Percentiles rank a stretch among this genome's conserved stretches.
phyloP scores from a whole-genome alignment of 140 eudicot species.

The Flaveria floridana region DNA sequence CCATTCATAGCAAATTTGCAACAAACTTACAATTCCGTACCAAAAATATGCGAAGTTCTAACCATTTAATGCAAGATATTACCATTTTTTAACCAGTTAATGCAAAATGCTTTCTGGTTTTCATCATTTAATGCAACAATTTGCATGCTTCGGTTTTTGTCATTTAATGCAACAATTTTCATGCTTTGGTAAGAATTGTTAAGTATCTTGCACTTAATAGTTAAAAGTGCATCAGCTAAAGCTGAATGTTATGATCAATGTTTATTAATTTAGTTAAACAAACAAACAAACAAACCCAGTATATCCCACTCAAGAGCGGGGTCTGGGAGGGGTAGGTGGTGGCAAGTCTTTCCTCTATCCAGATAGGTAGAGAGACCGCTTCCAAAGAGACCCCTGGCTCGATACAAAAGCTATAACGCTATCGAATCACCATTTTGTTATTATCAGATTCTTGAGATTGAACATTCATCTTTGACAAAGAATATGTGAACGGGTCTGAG shows the following conservation, averaged over 20 bases:
- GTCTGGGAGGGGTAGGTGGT: no score
- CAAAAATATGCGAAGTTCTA: neutral
- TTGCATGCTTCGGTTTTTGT: neutral
- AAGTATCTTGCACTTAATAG: neutral
- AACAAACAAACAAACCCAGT: no score
- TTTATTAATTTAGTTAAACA: neutral
- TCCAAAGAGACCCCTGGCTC: no score
- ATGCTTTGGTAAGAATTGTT: neutral
- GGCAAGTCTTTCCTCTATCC: no score
- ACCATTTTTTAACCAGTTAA: neutral
- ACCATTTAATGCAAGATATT: neutral
- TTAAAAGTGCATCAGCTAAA: neutral
- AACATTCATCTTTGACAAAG: slow-evolving; percentile 58
- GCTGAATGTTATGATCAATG: neutral
- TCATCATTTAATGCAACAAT: neutral
- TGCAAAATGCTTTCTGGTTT: neutral
- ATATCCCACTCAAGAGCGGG: no score
- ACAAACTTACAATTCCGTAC: neutral
- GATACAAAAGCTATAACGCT: no score
- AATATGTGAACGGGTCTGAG: slow-evolving; percentile 80
- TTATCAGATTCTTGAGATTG: slow-evolving; percentile 47
- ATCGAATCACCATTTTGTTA: slow-evolving; percentile 40
- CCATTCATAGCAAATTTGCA: neutral
- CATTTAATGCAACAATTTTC: slow-evolving; percentile 8
- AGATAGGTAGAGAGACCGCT: no score